These are phyloP conservation scores for Nemania serpens DNA, from an alignment of 2,329 filamentous ascomycete genomes.

Conservation along the genomic window DNA sequence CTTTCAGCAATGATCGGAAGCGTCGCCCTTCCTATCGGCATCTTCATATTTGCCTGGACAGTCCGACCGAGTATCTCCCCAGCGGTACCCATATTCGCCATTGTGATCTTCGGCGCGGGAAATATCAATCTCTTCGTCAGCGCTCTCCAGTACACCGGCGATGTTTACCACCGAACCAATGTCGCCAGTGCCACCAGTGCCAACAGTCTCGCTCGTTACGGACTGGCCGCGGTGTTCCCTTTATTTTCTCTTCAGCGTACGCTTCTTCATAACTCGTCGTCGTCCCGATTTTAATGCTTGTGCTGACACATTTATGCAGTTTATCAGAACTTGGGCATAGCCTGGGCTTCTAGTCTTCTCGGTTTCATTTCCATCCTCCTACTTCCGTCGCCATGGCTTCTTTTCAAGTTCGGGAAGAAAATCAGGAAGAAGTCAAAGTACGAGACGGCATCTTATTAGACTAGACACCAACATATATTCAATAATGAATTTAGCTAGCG, in stretches of 20 bases:
- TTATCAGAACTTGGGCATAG: conserved; percentile 50
- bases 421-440: conserved; percentile 49
- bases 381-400: conserved; percentile 57
- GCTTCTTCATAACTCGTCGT: conserved; percentile 26
- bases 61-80: conserved; percentile 52
- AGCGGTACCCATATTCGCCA: conserved; percentile 55
- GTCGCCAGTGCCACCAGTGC: conserved; percentile 64
- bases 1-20: conserved; percentile 64
- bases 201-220: conserved; percentile 62
- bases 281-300: fast-evolving
- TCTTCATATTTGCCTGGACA: conserved; percentile 68
- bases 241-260: conserved; percentile 63
- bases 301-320: conserved; percentile 40
- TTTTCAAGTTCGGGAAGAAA: conserved; percentile 54
- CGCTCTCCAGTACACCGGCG: conserved; percentile 46
- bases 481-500: too few relatives aligned
- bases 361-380: conserved; percentile 7
- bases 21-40: conserved; percentile 54
- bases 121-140: conserved; percentile 64
- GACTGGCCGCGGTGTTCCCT: conserved; percentile 61
- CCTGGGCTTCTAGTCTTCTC: conserved; percentile 52
- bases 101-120: conserved; percentile 63
- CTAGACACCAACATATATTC: not conserved
- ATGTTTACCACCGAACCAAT: conserved; percentile 59
- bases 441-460: conserved; percentile 40